Evolutionary conservation across 176 grass and related monocot species (phyloP).

Genomic region (Avena sativa): DNA sequence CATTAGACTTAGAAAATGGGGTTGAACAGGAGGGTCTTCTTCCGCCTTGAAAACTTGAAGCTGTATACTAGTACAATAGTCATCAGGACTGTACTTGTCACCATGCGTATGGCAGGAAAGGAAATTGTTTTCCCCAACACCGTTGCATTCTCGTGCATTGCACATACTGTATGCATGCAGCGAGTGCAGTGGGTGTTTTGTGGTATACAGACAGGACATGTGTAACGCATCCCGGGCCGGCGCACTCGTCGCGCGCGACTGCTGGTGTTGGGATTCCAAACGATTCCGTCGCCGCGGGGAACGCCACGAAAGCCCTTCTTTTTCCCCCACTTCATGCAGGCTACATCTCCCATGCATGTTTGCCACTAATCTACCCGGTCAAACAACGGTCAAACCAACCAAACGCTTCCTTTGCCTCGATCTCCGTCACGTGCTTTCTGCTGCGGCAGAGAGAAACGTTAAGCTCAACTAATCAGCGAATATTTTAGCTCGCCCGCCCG

Average conservation of each 20-base stretch:
- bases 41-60: too few species aligned
- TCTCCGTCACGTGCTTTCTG: constrained; percentile 18
- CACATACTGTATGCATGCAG: not conserved
- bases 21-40: too few species aligned
- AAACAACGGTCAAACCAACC: constrained; percentile 48
- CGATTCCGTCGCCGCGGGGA: not conserved
- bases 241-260: not conserved
- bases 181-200: not conserved
- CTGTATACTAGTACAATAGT: too few species aligned
- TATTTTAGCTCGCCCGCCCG: not conserved
- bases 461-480: not conserved
- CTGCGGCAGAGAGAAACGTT: not conserved
- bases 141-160: not conserved
- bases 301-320: not conserved
- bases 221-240: not conserved
- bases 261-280: constrained; percentile 44
- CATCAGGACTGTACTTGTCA: not conserved
- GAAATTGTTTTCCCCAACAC: not conserved
- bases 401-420: not conserved
- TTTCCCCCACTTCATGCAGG: too few species aligned
- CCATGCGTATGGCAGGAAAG: not conserved
- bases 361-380: constrained; percentile 13
- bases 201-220: not conserved
- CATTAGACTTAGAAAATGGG: too few species aligned
- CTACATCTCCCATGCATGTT: constrained; percentile 1